phyloP scores from a whole-genome alignment of 2,329 filamentous ascomycete genomes.

The Penicillium sp. region DNA sequence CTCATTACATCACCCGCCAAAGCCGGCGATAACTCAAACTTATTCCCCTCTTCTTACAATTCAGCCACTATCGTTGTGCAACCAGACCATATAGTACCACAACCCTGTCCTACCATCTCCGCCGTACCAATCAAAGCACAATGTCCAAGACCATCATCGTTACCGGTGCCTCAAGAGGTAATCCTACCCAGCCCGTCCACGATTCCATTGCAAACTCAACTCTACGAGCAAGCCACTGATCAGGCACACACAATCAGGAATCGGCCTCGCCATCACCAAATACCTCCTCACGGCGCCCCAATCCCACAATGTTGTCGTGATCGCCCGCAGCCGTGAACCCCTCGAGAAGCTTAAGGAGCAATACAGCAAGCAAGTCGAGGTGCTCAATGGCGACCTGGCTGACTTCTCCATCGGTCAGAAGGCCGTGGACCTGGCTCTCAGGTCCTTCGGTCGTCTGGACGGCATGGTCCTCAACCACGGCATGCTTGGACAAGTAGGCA shows the following conservation, averaged over 20 bases:
- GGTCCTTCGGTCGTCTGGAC: constrained; percentile 65
- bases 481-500: constrained; percentile 63
- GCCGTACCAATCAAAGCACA: too few species aligned
- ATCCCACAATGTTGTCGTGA: constrained; percentile 49
- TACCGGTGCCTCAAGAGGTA: constrained; percentile 57
- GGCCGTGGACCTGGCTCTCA: constrained; percentile 57
- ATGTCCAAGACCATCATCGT: constrained; percentile 66
- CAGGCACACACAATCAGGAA: too few species aligned
- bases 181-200: too few species aligned
- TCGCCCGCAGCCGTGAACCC: constrained; percentile 49
- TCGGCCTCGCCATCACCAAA: constrained; percentile 53
- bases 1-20: too few species aligned
- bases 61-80: too few species aligned
- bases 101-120: too few species aligned
- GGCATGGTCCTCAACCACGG: constrained; percentile 84
- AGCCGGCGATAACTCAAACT: too few species aligned
- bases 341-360: constrained; percentile 47
- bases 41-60: too few species aligned
- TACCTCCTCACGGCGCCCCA: constrained; percentile 47
- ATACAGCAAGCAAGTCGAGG: constrained; percentile 48
- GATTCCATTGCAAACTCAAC: too few species aligned
- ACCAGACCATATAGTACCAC: too few species aligned
- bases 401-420: constrained; percentile 49
- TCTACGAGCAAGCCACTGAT: too few species aligned
- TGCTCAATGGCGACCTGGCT: constrained; percentile 50